Percentiles rank a stretch among this genome's conserved stretches.
Evolutionary conservation across 345 rosid genomes (phyloP).

Genomic region (Mallotus nudiflorus): DNA sequence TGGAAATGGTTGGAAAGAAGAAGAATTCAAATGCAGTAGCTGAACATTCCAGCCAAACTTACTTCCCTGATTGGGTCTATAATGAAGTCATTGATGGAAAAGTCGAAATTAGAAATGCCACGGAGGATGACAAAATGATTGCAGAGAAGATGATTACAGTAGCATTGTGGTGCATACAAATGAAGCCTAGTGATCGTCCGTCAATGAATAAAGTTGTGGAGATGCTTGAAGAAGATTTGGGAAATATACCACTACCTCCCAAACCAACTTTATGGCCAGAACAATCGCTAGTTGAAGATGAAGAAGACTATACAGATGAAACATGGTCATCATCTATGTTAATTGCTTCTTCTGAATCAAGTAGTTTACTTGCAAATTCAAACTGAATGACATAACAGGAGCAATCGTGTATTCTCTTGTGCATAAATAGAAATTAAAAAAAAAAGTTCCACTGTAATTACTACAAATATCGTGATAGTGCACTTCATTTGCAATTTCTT

Average conservation of each 20-base stretch:
- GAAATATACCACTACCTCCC: constrained; percentile 16
- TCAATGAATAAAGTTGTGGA: constrained; percentile 19
- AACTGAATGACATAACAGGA: not conserved
- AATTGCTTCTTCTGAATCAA: constrained; percentile 8
- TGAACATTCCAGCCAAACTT: constrained; percentile 16
- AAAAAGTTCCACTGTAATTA: too few relatives aligned
- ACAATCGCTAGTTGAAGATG: not conserved
- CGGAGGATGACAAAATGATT: not conserved
- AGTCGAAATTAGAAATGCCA: constrained; percentile 2
- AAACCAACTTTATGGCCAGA: constrained; percentile 16
- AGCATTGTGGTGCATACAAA: constrained; percentile 26
- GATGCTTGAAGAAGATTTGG: constrained; percentile 22
- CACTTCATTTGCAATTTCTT: too few relatives aligned
- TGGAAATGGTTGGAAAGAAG: constrained; percentile 26
- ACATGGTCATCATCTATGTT: constrained; percentile 8
- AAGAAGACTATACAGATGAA: constrained; percentile 7
- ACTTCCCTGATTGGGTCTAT: constrained; percentile 25
- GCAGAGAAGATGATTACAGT: constrained; percentile 20
- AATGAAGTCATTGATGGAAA: constrained; percentile 12
- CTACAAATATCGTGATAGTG: too few relatives aligned
- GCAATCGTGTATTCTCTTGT: too few relatives aligned
- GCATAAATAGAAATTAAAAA: too few relatives aligned
- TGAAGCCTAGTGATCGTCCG: constrained; percentile 21
- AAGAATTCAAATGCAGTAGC: constrained; percentile 5
- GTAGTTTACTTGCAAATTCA: constrained; percentile 17